A percentile compares a stretch with the other conserved stretches of the same genome.
Conservation (phyloP, 768 basidiomycete genomes). For the Auricularia heimuer region DNA sequence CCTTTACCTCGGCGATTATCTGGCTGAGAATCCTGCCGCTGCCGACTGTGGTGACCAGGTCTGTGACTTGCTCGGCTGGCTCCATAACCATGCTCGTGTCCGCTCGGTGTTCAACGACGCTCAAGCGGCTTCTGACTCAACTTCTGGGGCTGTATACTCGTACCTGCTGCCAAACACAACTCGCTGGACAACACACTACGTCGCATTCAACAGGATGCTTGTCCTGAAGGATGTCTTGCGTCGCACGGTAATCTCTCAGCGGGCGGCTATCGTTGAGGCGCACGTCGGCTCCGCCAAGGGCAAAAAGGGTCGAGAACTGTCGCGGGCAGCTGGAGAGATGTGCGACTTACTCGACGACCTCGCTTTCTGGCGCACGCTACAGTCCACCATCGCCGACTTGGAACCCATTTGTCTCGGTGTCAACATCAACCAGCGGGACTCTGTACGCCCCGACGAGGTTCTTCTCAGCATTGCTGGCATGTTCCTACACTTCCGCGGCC, state of each 20-base stretch:
- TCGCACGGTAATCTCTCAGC: neutral
- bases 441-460: neutral
- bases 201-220: constrained; percentile 16
- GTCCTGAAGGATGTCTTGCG: constrained; percentile 12
- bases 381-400: neutral
- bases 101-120: constrained; percentile 20
- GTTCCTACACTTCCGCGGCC: neutral
- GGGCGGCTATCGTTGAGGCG: neutral
- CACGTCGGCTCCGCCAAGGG: neutral
- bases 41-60: constrained; percentile 14
- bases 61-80: constrained; percentile 20
- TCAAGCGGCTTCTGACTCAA: constrained; percentile 11
- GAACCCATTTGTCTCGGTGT: neutral
- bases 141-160: constrained; percentile 9
- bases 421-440: neutral
- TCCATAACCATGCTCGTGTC: constrained; percentile 23
- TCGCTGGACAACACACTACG: constrained; percentile 24
- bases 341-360: neutral
- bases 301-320: neutral
- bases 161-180: constrained; percentile 25
- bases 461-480: neutral
- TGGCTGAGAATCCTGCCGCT: constrained; percentile 12
- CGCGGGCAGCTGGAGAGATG: neutral
- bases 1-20: constrained; percentile 27
- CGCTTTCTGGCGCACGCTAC: neutral